Evolutionary conservation across 2,329 filamentous ascomycete genomes (phyloP).

Genomic region (Colletotrichum melonis): DNA sequence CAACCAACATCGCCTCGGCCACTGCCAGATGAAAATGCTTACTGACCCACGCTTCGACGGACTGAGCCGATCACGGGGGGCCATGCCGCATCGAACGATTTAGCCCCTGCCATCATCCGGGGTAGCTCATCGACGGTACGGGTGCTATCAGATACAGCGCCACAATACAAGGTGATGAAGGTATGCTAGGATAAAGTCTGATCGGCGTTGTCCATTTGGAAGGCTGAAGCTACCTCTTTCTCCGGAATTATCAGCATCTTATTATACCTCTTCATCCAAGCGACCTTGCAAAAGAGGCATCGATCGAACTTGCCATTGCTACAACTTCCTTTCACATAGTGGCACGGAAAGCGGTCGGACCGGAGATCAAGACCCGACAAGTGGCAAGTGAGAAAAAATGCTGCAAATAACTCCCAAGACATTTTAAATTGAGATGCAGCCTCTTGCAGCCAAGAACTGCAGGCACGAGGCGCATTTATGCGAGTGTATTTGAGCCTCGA

Average conservation of each 20-base stretch:
- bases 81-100: not conserved
- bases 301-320: not conserved
- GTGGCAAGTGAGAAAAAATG: not conserved
- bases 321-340: not conserved
- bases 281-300: not conserved
- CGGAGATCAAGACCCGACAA: too few species aligned
- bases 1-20: not conserved
- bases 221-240: not conserved
- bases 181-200: not conserved
- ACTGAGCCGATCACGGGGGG: not conserved
- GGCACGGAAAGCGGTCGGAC: not conserved
- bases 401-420: not conserved
- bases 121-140: not conserved
- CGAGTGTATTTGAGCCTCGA: too few species aligned
- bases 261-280: too few species aligned
- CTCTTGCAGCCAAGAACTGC: not conserved
- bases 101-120: not conserved
- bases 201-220: not conserved
- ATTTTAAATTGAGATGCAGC: not conserved
- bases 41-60: not conserved
- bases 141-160: not conserved
- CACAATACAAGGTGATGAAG: not conserved
- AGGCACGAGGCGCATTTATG: not conserved
- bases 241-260: too few species aligned
- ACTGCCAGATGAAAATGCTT: not conserved